Evolutionary conservation across 768 basidiomycete genomes (phyloP), one percentile per base, ranked within the genome.

Genomic region (Tylopilus subfusipes): DNA sequence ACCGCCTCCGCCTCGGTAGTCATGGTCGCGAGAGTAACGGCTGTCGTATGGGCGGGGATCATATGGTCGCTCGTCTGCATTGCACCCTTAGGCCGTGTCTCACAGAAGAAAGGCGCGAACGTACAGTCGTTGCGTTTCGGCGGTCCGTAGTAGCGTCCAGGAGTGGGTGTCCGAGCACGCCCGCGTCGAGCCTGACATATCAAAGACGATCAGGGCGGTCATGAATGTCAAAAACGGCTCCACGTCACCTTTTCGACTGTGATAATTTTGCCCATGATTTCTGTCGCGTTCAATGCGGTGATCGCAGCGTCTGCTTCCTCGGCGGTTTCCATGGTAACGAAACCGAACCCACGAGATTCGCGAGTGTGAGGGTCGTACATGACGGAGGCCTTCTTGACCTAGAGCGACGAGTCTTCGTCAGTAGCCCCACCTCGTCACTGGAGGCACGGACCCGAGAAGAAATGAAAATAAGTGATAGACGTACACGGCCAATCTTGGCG

Each of bases 241-340:
- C 25, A 66, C 67, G 12, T 31, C 48, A 90, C 92, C 79, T 88
- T 94, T 75, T 94, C 90, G n/a, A 99, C 89, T 54, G 80, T 89
- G 51, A 93, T 80, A 29, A 80, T 76, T 75, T 93, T 95, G 50
- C 96, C 97, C 78, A 88, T 84, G 42, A 98, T 70, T 38, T 93
- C 92, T 44, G 89, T 87, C 22, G 81, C 81, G 68, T 93, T 90
- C 51, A 98, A 76, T 6, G 86, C 87, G 33, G 89, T 83, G 57
- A 98, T 84, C 52, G 90, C 92, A 42, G 93, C 92, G 42, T 95
- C 90, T 6, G 96, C 97, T 64, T 97, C 96, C 63, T 96, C 95
- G 9, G 60, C 68, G 24, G 82, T 81, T 69, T 84, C 86, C 86
- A 91, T 88, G 47, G 85, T 89, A 57, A 97, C 94, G 72, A 98